Conservation (phyloP, 179 eudicot genomes). For the Corrigiola litoralis region DNA sequence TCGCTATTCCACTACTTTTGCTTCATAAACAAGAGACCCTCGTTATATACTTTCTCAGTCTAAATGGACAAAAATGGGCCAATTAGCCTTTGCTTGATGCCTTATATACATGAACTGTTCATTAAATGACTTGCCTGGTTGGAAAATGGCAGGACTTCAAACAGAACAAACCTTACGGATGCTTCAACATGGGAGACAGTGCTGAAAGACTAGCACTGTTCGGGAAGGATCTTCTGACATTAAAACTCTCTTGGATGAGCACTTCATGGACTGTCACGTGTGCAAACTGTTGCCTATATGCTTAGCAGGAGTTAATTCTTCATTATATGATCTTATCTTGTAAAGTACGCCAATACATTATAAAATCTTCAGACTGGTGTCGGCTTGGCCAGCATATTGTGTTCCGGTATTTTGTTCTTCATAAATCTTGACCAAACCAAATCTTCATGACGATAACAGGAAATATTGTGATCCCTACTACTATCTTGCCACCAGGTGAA, state of each 20-base stretch:
- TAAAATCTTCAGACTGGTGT: neutral
- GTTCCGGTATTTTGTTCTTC: too few species aligned
- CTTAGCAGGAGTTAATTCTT: slow-evolving; percentile 5
- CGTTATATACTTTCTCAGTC: slow-evolving; percentile 4
- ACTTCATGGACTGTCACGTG: slow-evolving; percentile 1
- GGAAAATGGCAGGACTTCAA: slow-evolving; percentile 53
- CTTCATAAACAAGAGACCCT: neutral
- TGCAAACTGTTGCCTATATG: slow-evolving; percentile 8
- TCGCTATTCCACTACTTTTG: neutral
- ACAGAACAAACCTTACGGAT: slow-evolving; percentile 46
- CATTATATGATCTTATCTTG: slow-evolving; percentile 1
- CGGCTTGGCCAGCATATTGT: neutral
- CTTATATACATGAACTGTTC: neutral
- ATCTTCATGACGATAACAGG: too few species aligned
- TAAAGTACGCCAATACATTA: slow-evolving; percentile 4
- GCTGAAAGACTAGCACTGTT: slow-evolving; percentile 35
- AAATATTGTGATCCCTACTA: too few species aligned
- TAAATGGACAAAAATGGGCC: slow-evolving; percentile 6
- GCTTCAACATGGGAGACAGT: slow-evolving; percentile 49
- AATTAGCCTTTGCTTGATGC: neutral
- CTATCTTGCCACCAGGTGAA: neutral
- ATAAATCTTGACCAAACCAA: too few species aligned
- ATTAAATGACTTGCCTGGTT: slow-evolving; percentile 25
- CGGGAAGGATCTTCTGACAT: slow-evolving; percentile 41
- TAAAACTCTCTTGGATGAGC: slow-evolving; percentile 33